Evolutionary conservation across 2,329 filamentous ascomycete species (phyloP).

Genomic region (Aspergillus caelatus): DNA sequence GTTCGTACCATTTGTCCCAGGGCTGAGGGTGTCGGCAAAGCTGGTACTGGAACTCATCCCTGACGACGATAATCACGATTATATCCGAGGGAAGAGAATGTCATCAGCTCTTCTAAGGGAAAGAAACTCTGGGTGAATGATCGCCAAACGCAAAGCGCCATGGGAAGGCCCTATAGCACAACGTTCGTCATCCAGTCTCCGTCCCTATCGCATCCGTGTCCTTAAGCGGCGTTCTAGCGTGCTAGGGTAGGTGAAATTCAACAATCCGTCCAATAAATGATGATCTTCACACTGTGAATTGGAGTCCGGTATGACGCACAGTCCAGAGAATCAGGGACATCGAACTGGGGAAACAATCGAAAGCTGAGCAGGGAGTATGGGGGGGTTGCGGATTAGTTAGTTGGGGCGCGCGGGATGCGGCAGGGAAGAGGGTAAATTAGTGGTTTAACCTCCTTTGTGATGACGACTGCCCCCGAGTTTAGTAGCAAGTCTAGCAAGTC

Average conservation of each 20-base stretch:
- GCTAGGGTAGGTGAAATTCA: background rate
- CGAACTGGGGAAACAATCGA: background rate
- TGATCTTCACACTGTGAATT: too few species aligned
- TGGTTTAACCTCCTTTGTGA: slow-evolving; percentile 18
- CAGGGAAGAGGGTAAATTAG: slow-evolving; percentile 8
- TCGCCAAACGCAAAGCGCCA: slow-evolving; percentile 39
- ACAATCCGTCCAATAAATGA: background rate
- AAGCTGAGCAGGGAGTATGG: background rate
- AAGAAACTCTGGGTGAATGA: slow-evolving; percentile 25
- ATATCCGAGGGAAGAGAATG: slow-evolving; percentile 20
- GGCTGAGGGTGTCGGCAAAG: slow-evolving; percentile 39
- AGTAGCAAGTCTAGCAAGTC: background rate
- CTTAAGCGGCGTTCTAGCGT: slow-evolving; percentile 15
- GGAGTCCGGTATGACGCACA: background rate
- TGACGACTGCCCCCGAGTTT: slow-evolving; percentile 18
- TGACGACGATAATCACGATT: slow-evolving; percentile 24
- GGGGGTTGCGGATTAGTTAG: background rate
- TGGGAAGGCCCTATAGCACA: slow-evolving; percentile 37
- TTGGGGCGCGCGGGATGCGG: slow-evolving; percentile 15
- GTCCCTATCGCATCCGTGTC: slow-evolving; percentile 28
- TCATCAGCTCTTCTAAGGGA: slow-evolving; percentile 26
- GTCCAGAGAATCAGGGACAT: slow-evolving; percentile 1
- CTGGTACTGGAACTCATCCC: slow-evolving; percentile 48
- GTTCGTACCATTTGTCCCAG: slow-evolving; percentile 35
- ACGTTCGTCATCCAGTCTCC: slow-evolving; percentile 40